Percentiles rank a stretch among this genome's conserved stretches.
phyloP scores from a whole-genome alignment of 345 rosid species.

The Eucalyptus pauciflora region DNA sequence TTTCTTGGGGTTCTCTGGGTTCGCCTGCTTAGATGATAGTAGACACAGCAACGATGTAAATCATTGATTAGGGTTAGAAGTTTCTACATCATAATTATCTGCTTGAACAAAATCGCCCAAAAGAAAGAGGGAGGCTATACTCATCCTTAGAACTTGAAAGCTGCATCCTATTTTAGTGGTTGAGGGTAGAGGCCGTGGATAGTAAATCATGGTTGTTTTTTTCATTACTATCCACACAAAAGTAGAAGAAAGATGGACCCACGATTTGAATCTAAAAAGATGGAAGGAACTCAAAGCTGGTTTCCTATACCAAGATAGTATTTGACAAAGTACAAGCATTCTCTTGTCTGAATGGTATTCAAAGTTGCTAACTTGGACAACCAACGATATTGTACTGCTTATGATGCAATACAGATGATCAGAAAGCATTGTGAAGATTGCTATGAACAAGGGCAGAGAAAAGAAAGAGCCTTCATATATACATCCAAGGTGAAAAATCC shows the following conservation, averaged over 20 bases:
- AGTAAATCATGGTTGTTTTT: background rate
- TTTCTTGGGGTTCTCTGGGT: constrained; percentile 13
- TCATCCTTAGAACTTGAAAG: background rate
- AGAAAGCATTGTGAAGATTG: background rate
- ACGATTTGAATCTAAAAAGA: background rate
- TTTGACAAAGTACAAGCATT: background rate
- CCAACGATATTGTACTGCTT: background rate
- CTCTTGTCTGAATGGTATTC: background rate
- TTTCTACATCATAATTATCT: background rate
- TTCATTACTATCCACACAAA: background rate
- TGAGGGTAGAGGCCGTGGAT: background rate
- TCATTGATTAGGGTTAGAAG: background rate
- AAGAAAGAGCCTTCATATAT: background rate
- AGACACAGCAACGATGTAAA: background rate
- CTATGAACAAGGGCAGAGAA: background rate
- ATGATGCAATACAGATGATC: background rate
- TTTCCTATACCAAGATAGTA: background rate
- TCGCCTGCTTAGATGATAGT: background rate
- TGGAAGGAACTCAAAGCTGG: background rate
- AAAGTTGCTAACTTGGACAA: background rate
- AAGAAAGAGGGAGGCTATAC: background rate
- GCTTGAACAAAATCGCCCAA: background rate
- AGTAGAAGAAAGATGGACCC: background rate
- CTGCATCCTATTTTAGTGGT: background rate
- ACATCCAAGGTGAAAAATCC: background rate